Evolutionary conservation across 2,329 filamentous ascomycete species (phyloP).

Genomic region (Botrytis fabae): DNA sequence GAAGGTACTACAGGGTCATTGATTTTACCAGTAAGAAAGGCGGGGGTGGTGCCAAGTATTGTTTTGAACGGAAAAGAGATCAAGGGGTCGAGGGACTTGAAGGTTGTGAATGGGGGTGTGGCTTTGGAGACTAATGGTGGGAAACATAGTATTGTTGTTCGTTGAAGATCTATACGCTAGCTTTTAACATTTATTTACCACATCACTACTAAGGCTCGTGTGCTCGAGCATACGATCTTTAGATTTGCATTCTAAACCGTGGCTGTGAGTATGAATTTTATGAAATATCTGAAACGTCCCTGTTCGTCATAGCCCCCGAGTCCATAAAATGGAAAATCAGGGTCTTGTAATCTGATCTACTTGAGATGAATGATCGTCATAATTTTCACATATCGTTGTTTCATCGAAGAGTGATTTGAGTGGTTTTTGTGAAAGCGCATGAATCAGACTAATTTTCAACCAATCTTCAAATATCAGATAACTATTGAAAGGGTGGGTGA

Average conservation of each 20-base stretch:
- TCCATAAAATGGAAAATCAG: background rate
- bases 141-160: slow-evolving; percentile 14
- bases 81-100: background rate
- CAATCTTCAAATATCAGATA: background rate
- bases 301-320: background rate
- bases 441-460: background rate
- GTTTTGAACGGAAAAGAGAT: slow-evolving; percentile 22
- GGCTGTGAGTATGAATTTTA: background rate
- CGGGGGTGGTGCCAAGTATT: slow-evolving; percentile 24
- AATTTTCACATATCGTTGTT: background rate
- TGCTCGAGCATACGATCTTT: background rate
- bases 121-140: slow-evolving; percentile 9
- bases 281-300: background rate
- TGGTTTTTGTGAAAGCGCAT: background rate
- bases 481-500: background rate
- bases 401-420: background rate
- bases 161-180: background rate
- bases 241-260: background rate
- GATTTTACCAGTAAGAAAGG: slow-evolving; percentile 20
- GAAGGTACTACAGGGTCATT: slow-evolving; percentile 26
- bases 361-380: slow-evolving; percentile 17
- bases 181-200: background rate
- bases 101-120: slow-evolving; percentile 9
- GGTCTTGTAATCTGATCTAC: background rate
- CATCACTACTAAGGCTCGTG: background rate